phyloP scores from a whole-genome alignment of 805 yeast species.

The Teunomyces cretensis region DNA sequence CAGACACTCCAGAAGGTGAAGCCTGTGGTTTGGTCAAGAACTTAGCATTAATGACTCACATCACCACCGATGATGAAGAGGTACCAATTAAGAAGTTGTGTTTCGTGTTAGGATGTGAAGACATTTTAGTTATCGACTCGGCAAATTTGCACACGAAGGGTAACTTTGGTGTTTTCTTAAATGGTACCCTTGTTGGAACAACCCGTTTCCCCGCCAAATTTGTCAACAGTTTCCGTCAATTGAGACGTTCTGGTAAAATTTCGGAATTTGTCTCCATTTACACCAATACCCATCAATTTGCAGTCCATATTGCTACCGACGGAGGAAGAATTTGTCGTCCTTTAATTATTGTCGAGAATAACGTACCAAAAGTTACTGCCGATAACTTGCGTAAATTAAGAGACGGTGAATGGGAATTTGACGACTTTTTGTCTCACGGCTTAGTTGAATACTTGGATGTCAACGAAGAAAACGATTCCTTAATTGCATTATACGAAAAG shows the following conservation, averaged over 20 bases:
- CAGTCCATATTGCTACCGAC: constrained; percentile 97
- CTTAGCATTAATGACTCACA: constrained; percentile 96
- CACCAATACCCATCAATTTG: constrained; percentile 83
- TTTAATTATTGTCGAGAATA: constrained; percentile 78
- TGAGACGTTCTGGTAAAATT: constrained; percentile 81
- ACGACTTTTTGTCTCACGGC: constrained; percentile 83
- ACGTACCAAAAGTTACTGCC: constrained; percentile 66
- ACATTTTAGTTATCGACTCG: constrained; percentile 76
- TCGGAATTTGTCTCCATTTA: constrained; percentile 91
- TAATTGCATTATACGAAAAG: constrained; percentile 53
- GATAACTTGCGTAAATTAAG: constrained; percentile 65
- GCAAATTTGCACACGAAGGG: constrained; percentile 73
- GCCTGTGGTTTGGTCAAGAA: constrained; percentile 99
- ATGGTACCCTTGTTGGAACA: constrained; percentile 92
- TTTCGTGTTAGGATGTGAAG: constrained; percentile 84
- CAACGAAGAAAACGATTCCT: constrained; percentile 29
- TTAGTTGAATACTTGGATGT: constrained; percentile 95
- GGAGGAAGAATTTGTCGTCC: constrained; percentile 99
- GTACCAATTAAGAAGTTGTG: constrained; percentile 79
- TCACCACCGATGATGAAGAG: constrained; percentile 97
- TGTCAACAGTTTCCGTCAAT: constrained; percentile 70
- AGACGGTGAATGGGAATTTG: constrained; percentile 78
- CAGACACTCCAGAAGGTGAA: constrained; percentile 99
- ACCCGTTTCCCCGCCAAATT: constrained; percentile 85
- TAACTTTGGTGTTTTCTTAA: constrained; percentile 83